phyloP scores from a whole-genome alignment of 1,139 yeast species.

The Zygoascus sp. region DNA sequence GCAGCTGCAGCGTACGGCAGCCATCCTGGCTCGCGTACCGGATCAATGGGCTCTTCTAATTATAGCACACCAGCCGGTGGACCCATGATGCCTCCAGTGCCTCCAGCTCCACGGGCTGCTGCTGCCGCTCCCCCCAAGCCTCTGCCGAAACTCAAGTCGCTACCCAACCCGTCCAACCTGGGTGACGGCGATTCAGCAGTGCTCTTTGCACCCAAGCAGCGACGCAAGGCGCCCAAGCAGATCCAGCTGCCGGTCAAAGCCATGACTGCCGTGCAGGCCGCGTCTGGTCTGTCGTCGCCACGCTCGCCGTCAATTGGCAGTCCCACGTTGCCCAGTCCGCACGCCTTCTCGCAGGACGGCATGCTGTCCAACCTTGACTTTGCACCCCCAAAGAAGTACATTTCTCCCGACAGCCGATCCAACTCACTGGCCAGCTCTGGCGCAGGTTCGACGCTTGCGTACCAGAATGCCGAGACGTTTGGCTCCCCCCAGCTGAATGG shows the following conservation, averaged over 20 bases:
- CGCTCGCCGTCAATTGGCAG: slow-evolving; percentile 15
- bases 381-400: slow-evolving; percentile 32
- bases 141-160: slow-evolving; percentile 24
- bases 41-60: not conserved
- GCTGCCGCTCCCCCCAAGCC: slow-evolving; percentile 14
- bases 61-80: not conserved
- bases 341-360: slow-evolving; percentile 30
- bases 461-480: slow-evolving; percentile 1
- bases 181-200: slow-evolving; percentile 30
- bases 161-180: slow-evolving; percentile 35
- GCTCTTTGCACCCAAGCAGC: slow-evolving; percentile 30
- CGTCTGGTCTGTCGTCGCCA: slow-evolving; percentile 11
- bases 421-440: slow-evolving; percentile 12
- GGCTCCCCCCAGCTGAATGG: slow-evolving; percentile 3
- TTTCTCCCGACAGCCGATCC: slow-evolving; percentile 18
- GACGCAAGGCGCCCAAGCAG: slow-evolving; percentile 18
- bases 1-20: no score
- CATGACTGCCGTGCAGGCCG: no score
- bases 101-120: not conserved
- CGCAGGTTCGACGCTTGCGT: not conserved
- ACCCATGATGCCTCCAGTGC: not conserved
- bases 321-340: slow-evolving; percentile 30
- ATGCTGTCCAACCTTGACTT: slow-evolving; percentile 30
- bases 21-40: not conserved
- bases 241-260: slow-evolving; percentile 13